Conservation (phyloP, 78 protist species). For the Emiliania huxleyi region DNA sequence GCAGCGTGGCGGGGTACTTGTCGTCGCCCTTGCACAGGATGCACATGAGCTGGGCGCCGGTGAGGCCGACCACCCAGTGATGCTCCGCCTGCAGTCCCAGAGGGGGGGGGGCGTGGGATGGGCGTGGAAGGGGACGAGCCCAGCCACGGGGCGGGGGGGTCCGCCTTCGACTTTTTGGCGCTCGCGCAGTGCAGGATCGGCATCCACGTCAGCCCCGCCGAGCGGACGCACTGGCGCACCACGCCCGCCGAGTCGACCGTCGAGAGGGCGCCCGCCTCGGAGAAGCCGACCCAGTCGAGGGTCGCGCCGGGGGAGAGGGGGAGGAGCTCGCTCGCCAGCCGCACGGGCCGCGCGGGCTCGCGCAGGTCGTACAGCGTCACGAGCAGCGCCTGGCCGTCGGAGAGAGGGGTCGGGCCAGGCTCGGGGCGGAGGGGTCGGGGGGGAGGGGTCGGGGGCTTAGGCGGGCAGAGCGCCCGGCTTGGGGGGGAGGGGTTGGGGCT, state of each 20-base stretch:
- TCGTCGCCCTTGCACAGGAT: background rate
- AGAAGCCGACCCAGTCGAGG: constrained; percentile 7
- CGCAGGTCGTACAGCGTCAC: background rate
- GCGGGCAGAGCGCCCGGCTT: too few relatives aligned
- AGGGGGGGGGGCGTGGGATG: too few relatives aligned
- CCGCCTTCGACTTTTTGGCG: background rate
- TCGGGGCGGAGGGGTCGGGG: too few relatives aligned
- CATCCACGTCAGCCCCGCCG: background rate
- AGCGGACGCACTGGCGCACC: background rate
- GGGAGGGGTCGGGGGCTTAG: too few relatives aligned
- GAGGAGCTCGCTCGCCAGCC: background rate
- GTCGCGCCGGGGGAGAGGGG: background rate
- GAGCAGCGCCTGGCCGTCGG: background rate
- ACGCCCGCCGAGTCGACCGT: constrained; percentile 14
- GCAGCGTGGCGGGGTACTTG: background rate
- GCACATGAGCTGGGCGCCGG: background rate
- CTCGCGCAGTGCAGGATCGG: background rate
- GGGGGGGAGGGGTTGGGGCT: too few relatives aligned
- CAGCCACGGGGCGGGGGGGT: too few relatives aligned
- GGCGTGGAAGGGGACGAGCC: too few relatives aligned
- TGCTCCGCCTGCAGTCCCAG: too few relatives aligned
- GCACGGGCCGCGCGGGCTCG: background rate
- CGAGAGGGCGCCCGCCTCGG: background rate
- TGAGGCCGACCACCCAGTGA: constrained; percentile 6
- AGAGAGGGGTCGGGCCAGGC: too few relatives aligned